Evolutionary conservation across 768 basidiomycete genomes (phyloP).

Genomic region (Pleurotus sapidus): DNA sequence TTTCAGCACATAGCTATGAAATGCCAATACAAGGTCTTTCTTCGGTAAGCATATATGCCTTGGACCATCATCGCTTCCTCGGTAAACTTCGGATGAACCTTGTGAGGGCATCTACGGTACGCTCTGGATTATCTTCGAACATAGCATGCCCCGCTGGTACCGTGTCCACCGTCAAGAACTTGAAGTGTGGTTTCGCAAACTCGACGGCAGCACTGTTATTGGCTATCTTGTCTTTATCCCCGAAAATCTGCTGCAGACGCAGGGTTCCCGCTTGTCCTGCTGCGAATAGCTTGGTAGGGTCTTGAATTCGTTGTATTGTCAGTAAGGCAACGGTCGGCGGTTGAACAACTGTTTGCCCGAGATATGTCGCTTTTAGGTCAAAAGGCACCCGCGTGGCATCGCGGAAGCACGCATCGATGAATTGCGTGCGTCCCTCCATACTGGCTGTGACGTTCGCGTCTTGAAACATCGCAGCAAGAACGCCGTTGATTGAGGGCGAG

Average conservation of each 20-base stretch:
- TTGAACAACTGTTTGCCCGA: slow-evolving; percentile 18
- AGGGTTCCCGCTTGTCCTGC: neutral
- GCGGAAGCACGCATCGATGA: slow-evolving; percentile 24
- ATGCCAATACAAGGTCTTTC: too few species aligned
- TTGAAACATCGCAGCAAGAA: slow-evolving; percentile 10
- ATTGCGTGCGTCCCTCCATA: slow-evolving; percentile 18
- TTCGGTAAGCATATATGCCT: too few species aligned
- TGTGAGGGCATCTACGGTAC: neutral
- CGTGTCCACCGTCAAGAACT: neutral
- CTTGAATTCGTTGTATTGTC: slow-evolving; percentile 21
- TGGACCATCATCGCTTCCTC: too few species aligned
- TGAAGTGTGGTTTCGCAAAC: neutral
- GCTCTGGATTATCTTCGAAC: slow-evolving; percentile 3
- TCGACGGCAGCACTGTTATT: neutral
- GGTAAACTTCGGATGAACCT: neutral
- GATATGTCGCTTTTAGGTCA: slow-evolving; percentile 20
- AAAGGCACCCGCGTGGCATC: slow-evolving; percentile 22
- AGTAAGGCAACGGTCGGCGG: slow-evolving; percentile 16
- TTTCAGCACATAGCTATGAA: too few species aligned
- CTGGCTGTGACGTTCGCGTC: slow-evolving; percentile 18
- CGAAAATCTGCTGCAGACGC: neutral
- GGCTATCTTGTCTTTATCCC: neutral
- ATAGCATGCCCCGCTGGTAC: slow-evolving; percentile 3
- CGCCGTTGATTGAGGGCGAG: slow-evolving; percentile 13
- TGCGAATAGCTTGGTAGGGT: slow-evolving; percentile 19